phyloP scores from a whole-genome alignment of 306 rosid species.

The Vigna trinervia region DNA sequence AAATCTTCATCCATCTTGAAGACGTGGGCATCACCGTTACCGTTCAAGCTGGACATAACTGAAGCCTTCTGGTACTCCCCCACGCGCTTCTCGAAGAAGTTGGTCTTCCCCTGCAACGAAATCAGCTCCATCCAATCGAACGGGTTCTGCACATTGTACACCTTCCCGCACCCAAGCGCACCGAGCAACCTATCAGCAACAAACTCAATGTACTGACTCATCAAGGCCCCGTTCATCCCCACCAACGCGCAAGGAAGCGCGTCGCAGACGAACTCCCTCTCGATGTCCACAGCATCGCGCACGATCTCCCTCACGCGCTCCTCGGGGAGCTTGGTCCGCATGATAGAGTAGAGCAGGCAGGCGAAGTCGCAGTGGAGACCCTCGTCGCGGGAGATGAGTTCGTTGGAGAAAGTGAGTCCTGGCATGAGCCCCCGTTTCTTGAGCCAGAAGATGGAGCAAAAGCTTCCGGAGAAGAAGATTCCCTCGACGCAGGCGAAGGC shows the following conservation, averaged over 20 bases:
- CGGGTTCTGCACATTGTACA: slow-evolving; percentile 71
- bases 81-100: slow-evolving; percentile 87
- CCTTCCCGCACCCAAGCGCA: slow-evolving; percentile 65
- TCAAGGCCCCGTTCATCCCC: slow-evolving; percentile 80
- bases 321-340: slow-evolving; percentile 57
- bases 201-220: slow-evolving; percentile 82
- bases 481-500: slow-evolving; percentile 93
- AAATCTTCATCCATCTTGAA: slow-evolving; percentile 80
- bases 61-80: slow-evolving; percentile 91
- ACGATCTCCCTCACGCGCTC: slow-evolving; percentile 69
- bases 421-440: slow-evolving; percentile 93
- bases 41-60: slow-evolving; percentile 74
- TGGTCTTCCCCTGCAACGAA: slow-evolving; percentile 89
- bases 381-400: slow-evolving; percentile 85
- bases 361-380: slow-evolving; percentile 89
- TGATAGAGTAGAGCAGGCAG: slow-evolving; percentile 63
- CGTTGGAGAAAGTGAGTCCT: slow-evolving; percentile 85
- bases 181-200: slow-evolving; percentile 79
- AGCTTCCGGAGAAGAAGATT: slow-evolving; percentile 87
- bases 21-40: slow-evolving; percentile 55
- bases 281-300: slow-evolving; percentile 70
- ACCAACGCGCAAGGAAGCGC: slow-evolving; percentile 85
- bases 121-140: slow-evolving; percentile 98
- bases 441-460: slow-evolving; percentile 86
- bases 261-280: slow-evolving; percentile 82